These are phyloP conservation scores for Mycosphaerella arachidis DNA, from an alignment of 2,329 filamentous ascomycete species.

Conservation along the genomic window DNA sequence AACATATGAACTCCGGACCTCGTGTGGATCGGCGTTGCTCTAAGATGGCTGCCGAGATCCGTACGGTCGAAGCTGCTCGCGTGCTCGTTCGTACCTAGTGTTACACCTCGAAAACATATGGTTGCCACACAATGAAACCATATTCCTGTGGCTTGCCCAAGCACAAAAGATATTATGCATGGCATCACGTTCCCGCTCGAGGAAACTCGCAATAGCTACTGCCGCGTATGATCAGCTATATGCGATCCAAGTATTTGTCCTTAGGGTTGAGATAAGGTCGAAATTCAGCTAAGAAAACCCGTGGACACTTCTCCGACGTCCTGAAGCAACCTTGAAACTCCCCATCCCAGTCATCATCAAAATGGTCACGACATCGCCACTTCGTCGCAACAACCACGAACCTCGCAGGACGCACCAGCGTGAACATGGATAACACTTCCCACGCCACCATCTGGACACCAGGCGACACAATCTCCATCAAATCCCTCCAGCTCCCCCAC, in stretches of 20 bases:
- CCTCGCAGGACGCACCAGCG: not conserved
- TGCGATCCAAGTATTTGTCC: not conserved
- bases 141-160: not conserved
- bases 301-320: not conserved
- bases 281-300: too few relatives aligned
- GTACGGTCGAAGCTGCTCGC: too few relatives aligned
- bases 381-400: not conserved
- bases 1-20: not conserved
- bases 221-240: not conserved
- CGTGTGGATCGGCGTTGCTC: too few relatives aligned
- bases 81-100: too few relatives aligned
- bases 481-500: constrained; percentile 56
- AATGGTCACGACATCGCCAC: not conserved
- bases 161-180: not conserved
- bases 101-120: too few relatives aligned
- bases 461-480: constrained; percentile 49
- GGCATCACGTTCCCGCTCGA: not conserved
- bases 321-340: not conserved
- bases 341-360: not conserved
- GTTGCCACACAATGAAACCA: too few relatives aligned
- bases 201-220: not conserved
- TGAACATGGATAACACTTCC: not conserved
- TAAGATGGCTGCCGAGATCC: too few relatives aligned
- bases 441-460: not conserved
- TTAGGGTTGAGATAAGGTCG: not conserved